Evolutionary conservation across 2,329 filamentous ascomycete species (phyloP).

Genomic region (Fusarium keratoplasticum): DNA sequence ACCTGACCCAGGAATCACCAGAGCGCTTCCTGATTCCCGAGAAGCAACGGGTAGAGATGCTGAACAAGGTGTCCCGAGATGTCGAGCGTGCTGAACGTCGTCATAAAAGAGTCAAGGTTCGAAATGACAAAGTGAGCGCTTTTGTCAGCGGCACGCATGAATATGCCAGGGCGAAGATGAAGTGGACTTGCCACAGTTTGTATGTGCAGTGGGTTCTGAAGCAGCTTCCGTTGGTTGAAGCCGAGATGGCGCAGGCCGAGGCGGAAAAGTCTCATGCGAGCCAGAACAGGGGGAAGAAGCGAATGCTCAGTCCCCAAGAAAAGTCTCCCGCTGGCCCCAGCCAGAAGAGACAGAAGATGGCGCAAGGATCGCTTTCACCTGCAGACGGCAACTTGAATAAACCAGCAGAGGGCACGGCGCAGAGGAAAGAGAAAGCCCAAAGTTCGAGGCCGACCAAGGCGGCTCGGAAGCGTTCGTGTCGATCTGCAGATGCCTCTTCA

Average conservation of each 20-base stretch:
- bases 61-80: not conserved
- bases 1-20: conserved; percentile 15
- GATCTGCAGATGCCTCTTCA: not conserved
- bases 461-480: not conserved
- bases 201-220: conserved; percentile 45
- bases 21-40: conserved; percentile 4
- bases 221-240: conserved; percentile 45
- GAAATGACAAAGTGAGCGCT: not conserved
- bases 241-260: conserved; percentile 25
- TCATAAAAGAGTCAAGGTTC: not conserved
- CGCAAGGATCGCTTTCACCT: not conserved
- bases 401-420: not conserved
- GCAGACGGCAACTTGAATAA: not conserved
- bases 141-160: conserved; percentile 1
- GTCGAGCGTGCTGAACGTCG: not conserved
- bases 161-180: conserved; percentile 14
- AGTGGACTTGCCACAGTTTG: conserved; percentile 28
- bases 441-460: not conserved
- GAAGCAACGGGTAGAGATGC: conserved; percentile 17
- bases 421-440: not conserved
- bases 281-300: not conserved
- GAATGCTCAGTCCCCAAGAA: not conserved
- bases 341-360: not conserved
- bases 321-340: not conserved
- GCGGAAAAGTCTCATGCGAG: not conserved